Percentiles rank a stretch among this genome's conserved stretches.
Evolutionary conservation across 495 filamentous ascomycete genomes (phyloP).

Genomic region (Apiosordaria backusii): DNA sequence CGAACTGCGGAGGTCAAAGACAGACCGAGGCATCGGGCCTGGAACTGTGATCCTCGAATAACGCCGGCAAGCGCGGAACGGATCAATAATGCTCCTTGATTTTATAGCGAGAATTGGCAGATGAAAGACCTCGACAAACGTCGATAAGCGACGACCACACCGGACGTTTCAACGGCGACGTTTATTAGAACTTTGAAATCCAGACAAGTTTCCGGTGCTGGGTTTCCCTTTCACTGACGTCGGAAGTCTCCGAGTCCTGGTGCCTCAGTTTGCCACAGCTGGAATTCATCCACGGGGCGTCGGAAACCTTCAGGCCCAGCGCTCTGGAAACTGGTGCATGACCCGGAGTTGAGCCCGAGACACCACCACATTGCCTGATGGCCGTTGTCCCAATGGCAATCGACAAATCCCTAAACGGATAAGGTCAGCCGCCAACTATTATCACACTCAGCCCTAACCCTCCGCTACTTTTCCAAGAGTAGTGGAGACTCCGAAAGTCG

Average conservation of each 20-base stretch:
- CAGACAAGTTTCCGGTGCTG: too few relatives aligned
- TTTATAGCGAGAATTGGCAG: neutral
- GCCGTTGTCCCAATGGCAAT: neutral
- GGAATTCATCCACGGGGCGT: neutral
- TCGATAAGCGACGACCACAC: neutral
- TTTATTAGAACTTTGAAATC: neutral
- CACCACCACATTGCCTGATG: neutral
- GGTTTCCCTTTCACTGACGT: too few relatives aligned
- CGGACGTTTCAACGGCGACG: neutral
- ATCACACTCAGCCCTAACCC: neutral
- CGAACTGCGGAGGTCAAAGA: neutral
- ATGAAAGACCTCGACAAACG: neutral
- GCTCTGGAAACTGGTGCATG: neutral
- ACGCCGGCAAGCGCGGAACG: neutral
- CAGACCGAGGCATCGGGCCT: neutral
- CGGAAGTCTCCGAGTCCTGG: neutral
- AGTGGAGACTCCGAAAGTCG: constrained; percentile 11
- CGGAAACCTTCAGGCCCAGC: neutral
- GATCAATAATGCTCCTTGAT: too few relatives aligned
- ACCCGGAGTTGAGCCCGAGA: neutral
- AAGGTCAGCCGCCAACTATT: neutral
- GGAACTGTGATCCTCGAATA: neutral
- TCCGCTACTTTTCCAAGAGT: neutral
- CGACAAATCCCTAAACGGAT: neutral
- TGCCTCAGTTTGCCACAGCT: neutral